Base-by-base conservation (phyloP, 78 protist species). In the Protostelium mycophagum region DNA sequence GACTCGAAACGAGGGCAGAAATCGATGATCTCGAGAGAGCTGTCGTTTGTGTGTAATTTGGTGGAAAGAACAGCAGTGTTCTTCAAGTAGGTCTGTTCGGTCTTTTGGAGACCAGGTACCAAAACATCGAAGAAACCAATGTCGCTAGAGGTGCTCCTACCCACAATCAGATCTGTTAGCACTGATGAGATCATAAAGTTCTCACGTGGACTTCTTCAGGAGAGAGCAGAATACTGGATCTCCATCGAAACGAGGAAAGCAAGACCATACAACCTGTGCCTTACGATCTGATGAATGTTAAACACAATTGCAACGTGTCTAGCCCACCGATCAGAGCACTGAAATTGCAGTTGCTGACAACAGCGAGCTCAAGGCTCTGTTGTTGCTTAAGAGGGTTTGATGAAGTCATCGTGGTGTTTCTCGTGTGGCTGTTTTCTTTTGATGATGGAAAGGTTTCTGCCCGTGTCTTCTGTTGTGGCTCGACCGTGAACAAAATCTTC, bases 141-240 rank as follows among this genome's bases (percentile, higher is more conserved):
- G 87, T 36, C 84, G 35, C 0, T 28, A 51, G 63, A 39, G 34
- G 38, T 88, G 83, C 83, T 86, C 38, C 86, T 88, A n/a, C n/a
- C n/a, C n/a, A n/a, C n/a, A n/a, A n/a, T n/a, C n/a, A 1, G 31
- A 39, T 29, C 86, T 37, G 1, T 28, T 0, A 23, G 63, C 39
- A 1, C 28, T 35, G 0, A 1, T 36, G 10, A 88, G 0, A 25
- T 29, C 36, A 10, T 38, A 1, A 29, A 87, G 85, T 90, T 90
- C 35, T 85, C 37, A 36, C 91, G 91, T 91, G 83, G 96, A 63
- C 38, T 87, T 90, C 87, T 91, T 91, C 36, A 94, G 91, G 28
- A 94, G 73, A 0, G 90, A 87, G 37, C 96, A 94, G 90, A 94
- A 94, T n/a, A 94, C 90, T 36, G 96, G 96, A 94, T 94, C 96